These are phyloP conservation scores for Zygosaccharomyces kombuchaensis DNA, from an alignment of 805 yeast species.

Conservation along the genomic window DNA sequence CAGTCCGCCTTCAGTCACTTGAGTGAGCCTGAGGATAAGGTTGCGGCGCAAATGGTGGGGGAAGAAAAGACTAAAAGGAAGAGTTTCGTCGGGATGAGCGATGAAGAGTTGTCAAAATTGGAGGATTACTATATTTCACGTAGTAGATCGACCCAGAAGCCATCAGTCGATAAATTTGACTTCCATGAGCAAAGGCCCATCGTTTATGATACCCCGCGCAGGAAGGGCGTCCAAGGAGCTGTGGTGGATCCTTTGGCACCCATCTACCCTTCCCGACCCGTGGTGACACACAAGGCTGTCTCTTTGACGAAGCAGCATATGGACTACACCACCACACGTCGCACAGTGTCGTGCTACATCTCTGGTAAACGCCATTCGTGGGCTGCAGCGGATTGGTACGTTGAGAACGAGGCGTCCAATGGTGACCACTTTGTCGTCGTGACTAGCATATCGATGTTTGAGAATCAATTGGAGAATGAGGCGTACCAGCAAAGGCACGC, in stretches of 20 bases:
- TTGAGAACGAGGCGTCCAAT: conserved; percentile 49
- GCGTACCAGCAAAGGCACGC: conserved; percentile 5
- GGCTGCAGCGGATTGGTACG: conserved; percentile 70
- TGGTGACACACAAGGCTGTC: conserved; percentile 28
- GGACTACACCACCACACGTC: conserved; percentile 15
- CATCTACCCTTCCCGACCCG: conserved; percentile 35
- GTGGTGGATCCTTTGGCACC: conserved; percentile 24
- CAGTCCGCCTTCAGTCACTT: conserved; percentile 33
- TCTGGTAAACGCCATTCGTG: conserved; percentile 67
- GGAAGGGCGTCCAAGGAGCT: conserved; percentile 8
- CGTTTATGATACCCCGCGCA: conserved; percentile 13
- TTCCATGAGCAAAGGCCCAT: conserved; percentile 29
- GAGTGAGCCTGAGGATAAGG: conserved; percentile 35
- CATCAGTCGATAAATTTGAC: conserved; percentile 29
- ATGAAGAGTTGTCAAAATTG: conserved; percentile 29
- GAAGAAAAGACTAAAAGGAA: conserved; percentile 16
- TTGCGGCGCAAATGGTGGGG: conserved; percentile 8
- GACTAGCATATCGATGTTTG: conserved; percentile 43
- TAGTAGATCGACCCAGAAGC: conserved; percentile 23
- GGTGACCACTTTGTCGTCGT: conserved; percentile 64
- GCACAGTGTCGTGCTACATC: conserved; percentile 51
- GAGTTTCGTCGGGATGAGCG: conserved; percentile 34
- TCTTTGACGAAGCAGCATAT: conserved; percentile 23
- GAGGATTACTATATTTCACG: conserved; percentile 28
- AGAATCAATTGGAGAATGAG: conserved; percentile 18